Conservation (phyloP, 108 stramenopile species). For the Chaetoceros muelleri region DNA sequence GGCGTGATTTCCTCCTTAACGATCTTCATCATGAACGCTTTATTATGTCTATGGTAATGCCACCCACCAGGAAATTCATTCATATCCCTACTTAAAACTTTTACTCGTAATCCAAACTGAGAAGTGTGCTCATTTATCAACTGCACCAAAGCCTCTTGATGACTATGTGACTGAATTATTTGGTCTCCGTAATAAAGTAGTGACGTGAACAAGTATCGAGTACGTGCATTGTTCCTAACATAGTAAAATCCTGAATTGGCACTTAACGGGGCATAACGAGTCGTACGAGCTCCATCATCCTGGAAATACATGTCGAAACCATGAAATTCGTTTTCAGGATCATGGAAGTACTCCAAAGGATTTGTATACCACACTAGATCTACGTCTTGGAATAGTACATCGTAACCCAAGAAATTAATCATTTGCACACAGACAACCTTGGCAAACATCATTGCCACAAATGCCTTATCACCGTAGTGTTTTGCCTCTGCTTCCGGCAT, state of each 20-base stretch:
- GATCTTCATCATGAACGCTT: slow-evolving; percentile 24
- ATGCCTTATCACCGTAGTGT: slow-evolving; percentile 58
- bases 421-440: slow-evolving; percentile 75
- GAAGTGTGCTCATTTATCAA: slow-evolving; percentile 48
- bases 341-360: slow-evolving; percentile 45
- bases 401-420: slow-evolving; percentile 50
- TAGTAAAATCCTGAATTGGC: slow-evolving; percentile 85
- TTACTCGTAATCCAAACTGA: slow-evolving; percentile 50
- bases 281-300: slow-evolving; percentile 64
- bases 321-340: slow-evolving; percentile 8
- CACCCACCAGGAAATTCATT: slow-evolving; percentile 50
- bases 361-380: slow-evolving; percentile 61
- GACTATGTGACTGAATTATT: slow-evolving; percentile 40
- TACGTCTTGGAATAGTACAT: slow-evolving; percentile 79
- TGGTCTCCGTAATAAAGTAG: slow-evolving; percentile 46
- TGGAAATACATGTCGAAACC: slow-evolving; percentile 69
- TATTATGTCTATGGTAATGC: slow-evolving; percentile 27
- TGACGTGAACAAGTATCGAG: slow-evolving; percentile 36
- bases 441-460: slow-evolving; percentile 75
- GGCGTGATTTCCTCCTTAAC: slow-evolving; percentile 13
- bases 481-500: slow-evolving; percentile 35
- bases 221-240: slow-evolving; percentile 44
- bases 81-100: slow-evolving; percentile 39
- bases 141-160: slow-evolving; percentile 53
- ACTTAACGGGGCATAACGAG: slow-evolving; percentile 49